A percentile compares a stretch with the other conserved stretches of the same genome.
Conservation (phyloP, 2,329 filamentous ascomycete genomes). For the Ophiostoma himal-ulmi region DNA sequence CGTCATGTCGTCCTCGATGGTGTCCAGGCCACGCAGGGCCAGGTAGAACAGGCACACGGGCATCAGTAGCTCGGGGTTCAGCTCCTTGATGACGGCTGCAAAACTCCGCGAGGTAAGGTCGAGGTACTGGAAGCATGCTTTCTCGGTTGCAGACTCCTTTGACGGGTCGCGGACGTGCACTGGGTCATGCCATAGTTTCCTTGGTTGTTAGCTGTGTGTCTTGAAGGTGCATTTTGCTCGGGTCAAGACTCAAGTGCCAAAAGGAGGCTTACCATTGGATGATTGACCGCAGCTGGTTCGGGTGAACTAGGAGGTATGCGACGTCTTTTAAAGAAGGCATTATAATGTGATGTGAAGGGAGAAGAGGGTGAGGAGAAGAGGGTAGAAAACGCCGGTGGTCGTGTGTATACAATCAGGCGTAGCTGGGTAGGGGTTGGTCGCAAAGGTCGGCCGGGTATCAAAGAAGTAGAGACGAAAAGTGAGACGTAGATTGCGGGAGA, state of each 20-base stretch:
- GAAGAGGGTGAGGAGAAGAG: neutral
- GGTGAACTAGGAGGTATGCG: constrained; percentile 69
- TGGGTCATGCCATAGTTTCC: constrained; percentile 95
- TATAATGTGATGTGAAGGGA: constrained; percentile 29
- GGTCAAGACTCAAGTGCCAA: neutral
- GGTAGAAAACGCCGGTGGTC: neutral
- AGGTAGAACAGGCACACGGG: constrained; percentile 89
- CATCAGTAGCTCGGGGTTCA: constrained; percentile 88
- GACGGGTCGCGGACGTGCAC: constrained; percentile 74
- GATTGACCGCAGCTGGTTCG: constrained; percentile 71
- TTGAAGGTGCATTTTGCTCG: too few species aligned
- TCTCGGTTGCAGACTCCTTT: constrained; percentile 68
- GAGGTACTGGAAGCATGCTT: constrained; percentile 80
- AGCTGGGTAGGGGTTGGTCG: neutral
- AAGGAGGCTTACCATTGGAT: constrained; percentile 72
- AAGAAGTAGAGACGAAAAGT: neutral
- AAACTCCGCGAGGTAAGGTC: constrained; percentile 90
- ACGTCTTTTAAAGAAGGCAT: constrained; percentile 52
- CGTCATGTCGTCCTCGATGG: constrained; percentile 98
- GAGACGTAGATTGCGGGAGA: neutral
- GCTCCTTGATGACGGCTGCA: constrained; percentile 84
- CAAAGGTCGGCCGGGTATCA: neutral
- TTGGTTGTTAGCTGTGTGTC: constrained; percentile 35
- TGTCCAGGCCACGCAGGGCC: constrained; percentile 84
- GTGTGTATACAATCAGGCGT: neutral